phyloP scores from a whole-genome alignment of 805 yeast species.

The Komagataella ulmi region DNA sequence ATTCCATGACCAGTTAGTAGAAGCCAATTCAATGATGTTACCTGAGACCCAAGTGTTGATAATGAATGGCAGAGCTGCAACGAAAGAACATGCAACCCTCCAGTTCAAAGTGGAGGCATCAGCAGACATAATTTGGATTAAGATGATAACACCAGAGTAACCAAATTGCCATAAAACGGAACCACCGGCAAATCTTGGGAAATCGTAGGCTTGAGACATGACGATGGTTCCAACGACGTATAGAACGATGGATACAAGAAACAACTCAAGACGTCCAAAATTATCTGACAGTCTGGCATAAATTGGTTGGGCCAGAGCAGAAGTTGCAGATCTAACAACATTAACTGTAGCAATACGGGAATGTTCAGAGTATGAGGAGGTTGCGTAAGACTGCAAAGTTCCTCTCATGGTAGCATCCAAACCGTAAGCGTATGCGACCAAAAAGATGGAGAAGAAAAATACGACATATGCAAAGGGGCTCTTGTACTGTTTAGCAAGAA shows the following conservation, averaged over 20 bases:
- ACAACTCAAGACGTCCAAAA: conserved; percentile 49
- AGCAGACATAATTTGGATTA: conserved; percentile 43
- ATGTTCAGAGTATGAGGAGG: conserved; percentile 37
- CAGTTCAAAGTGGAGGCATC: conserved; percentile 60
- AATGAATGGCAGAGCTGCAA: conserved; percentile 61
- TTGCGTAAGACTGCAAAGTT: conserved; percentile 40
- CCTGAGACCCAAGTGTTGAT: conserved; percentile 75
- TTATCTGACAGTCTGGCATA: conserved; percentile 52
- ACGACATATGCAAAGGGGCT: conserved; percentile 19
- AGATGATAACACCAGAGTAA: conserved; percentile 48
- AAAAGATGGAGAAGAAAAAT: conserved; percentile 34
- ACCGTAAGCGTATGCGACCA: conserved; percentile 46
- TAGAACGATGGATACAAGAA: conserved; percentile 34
- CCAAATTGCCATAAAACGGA: conserved; percentile 43
- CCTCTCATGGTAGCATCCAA: conserved; percentile 38
- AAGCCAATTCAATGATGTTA: conserved; percentile 29
- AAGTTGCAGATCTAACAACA: conserved; percentile 44
- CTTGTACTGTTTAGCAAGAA: conserved; percentile 34
- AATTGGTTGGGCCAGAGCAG: conserved; percentile 54
- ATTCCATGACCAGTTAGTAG: conserved; percentile 51
- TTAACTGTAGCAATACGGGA: conserved; percentile 46
- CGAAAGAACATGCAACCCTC: conserved; percentile 52
- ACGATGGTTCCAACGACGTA: conserved; percentile 53
- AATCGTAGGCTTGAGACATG: conserved; percentile 45
- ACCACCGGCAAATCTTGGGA: conserved; percentile 51